A percentile compares a stretch with the other conserved stretches of the same genome.
Evolutionary conservation across 805 yeast genomes (phyloP).

Genomic region (Scheffersomyces lignosus): DNA sequence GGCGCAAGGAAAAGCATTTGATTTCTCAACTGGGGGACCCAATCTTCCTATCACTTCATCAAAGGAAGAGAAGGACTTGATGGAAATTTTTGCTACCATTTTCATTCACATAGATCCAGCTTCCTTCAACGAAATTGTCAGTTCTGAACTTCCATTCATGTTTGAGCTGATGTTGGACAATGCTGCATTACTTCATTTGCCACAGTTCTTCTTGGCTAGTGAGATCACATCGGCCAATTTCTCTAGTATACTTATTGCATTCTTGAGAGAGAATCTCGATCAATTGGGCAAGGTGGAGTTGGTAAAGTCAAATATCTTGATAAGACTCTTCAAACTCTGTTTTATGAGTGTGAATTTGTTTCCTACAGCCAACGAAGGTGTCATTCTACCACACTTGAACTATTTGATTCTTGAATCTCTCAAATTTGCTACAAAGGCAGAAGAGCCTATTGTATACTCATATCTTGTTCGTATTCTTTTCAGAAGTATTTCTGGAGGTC

Average conservation of each 20-base stretch:
- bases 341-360: slow-evolving; percentile 94
- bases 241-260: slow-evolving; percentile 77
- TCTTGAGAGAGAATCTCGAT: slow-evolving; percentile 68
- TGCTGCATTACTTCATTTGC: slow-evolving; percentile 83
- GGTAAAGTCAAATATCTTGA: slow-evolving; percentile 74
- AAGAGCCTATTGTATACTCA: slow-evolving; percentile 89
- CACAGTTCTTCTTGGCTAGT: slow-evolving; percentile 90
- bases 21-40: slow-evolving; percentile 74
- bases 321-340: slow-evolving; percentile 84
- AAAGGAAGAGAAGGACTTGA: slow-evolving; percentile 89
- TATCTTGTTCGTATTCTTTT: slow-evolving; percentile 85
- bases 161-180: slow-evolving; percentile 79
- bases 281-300: slow-evolving; percentile 81
- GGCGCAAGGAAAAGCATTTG: slow-evolving; percentile 35
- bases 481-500: slow-evolving; percentile 94
- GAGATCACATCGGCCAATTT: slow-evolving; percentile 94
- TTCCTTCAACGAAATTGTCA: slow-evolving; percentile 89
- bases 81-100: slow-evolving; percentile 93
- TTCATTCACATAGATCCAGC: slow-evolving; percentile 94
- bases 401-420: slow-evolving; percentile 79
- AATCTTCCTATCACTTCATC: slow-evolving; percentile 82
- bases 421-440: slow-evolving; percentile 76
- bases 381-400: slow-evolving; percentile 83
- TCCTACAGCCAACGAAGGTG: slow-evolving; percentile 84
- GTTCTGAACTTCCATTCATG: slow-evolving; percentile 72